phyloP scores from a whole-genome alignment of 2,329 filamentous ascomycete genomes.

The Colletotrichum sp. region DNA sequence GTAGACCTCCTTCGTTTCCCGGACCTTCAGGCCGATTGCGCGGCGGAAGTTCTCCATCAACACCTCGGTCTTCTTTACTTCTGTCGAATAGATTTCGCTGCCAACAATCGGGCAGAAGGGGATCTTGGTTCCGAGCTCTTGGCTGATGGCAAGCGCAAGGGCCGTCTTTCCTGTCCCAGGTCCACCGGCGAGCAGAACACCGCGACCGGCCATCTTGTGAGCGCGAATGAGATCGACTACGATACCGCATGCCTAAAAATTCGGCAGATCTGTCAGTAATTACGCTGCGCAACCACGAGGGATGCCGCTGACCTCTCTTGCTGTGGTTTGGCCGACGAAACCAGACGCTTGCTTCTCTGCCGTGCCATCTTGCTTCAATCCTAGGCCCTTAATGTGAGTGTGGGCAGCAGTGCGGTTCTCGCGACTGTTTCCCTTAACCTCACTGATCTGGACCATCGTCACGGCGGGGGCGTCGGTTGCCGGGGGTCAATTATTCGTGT shows the following conservation, averaged over 20 bases:
- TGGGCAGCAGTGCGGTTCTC: slow-evolving; percentile 96
- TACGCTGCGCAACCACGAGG: background rate
- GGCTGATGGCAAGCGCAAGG: slow-evolving; percentile 91
- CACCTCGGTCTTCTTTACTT: slow-evolving; percentile 99
- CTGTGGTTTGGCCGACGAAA: slow-evolving; percentile 87
- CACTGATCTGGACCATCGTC: slow-evolving; percentile 87
- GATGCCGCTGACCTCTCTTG: slow-evolving; percentile 76
- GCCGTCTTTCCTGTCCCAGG: slow-evolving; percentile 98
- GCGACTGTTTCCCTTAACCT: slow-evolving; percentile 92
- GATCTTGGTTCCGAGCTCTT: slow-evolving; percentile 97
- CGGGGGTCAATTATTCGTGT: slow-evolving; percentile 15
- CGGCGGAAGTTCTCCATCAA: slow-evolving; percentile 99
- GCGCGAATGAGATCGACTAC: slow-evolving; percentile 95
- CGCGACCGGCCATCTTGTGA: slow-evolving; percentile 97
- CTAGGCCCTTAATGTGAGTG: slow-evolving; percentile 96
- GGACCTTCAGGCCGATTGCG: slow-evolving; percentile 94
- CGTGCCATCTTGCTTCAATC: slow-evolving; percentile 82
- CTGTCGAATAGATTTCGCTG: slow-evolving; percentile 96
- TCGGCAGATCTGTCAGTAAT: slow-evolving; percentile 2
- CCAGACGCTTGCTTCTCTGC: slow-evolving; percentile 82
- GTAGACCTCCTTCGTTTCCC: slow-evolving; percentile 99
- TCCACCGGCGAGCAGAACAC: slow-evolving; percentile 90
- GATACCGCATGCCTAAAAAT: slow-evolving; percentile 83
- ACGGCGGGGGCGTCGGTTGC: slow-evolving; percentile 27
- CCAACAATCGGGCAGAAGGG: slow-evolving; percentile 98